Percentiles rank a stretch among this genome's conserved stretches.
phyloP scores from a whole-genome alignment of 1,139 yeast species.

The Sugiyamaella sp. region DNA sequence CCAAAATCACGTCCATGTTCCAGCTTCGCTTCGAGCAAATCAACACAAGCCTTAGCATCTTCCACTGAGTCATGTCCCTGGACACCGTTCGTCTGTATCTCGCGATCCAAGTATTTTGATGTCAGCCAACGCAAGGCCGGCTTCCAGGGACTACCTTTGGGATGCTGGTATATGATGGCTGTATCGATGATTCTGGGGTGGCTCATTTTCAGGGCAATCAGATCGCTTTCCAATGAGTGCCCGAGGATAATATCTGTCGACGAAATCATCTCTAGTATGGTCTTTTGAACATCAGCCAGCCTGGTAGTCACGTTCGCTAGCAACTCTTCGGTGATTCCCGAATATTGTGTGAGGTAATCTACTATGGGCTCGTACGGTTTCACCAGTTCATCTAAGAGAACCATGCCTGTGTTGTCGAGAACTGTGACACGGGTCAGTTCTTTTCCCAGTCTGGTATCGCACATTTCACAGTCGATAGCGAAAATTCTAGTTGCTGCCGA shows the following conservation, averaged over 20 bases:
- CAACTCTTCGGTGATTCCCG: constrained; percentile 81
- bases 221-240: constrained; percentile 90
- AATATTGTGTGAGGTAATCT: constrained; percentile 79
- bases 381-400: constrained; percentile 71
- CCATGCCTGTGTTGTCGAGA: constrained; percentile 61
- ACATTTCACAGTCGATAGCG: constrained; percentile 95
- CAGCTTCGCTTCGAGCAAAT: constrained; percentile 70
- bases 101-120: constrained; percentile 53
- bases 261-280: constrained; percentile 60
- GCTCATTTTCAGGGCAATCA: constrained; percentile 75
- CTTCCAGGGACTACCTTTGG: constrained; percentile 75
- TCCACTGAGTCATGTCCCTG: constrained; percentile 85
- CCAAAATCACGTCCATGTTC: constrained; percentile 71
- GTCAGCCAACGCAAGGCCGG: constrained; percentile 77
- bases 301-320: constrained; percentile 66
- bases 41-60: constrained; percentile 82
- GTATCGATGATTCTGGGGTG: constrained; percentile 83
- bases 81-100: constrained; percentile 62
- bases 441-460: constrained; percentile 60
- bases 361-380: constrained; percentile 72
- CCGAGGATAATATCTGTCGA: constrained; percentile 72
- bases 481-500: constrained; percentile 56
- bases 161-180: constrained; percentile 76
- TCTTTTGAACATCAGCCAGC: constrained; percentile 64
- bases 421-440: constrained; percentile 80